Evolutionary conservation across 306 rosid species (phyloP), one percentile per base, ranked within the genome.

Genomic region (Heteromeles arbutifolia): DNA sequence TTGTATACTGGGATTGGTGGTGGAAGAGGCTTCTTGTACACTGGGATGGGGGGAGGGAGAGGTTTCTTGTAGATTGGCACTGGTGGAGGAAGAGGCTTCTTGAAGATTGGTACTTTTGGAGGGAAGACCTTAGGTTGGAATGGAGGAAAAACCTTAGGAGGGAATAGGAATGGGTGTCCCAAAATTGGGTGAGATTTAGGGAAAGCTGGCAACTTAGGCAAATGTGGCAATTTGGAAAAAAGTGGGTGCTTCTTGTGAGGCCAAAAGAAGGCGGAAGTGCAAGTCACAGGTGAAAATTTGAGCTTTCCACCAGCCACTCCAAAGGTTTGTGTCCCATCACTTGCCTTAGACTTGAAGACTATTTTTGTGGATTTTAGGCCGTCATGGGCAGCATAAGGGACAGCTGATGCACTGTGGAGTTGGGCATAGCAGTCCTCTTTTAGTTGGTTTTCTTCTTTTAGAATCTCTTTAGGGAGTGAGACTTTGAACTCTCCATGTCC

Each of bases 341-440:
- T 64, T 66, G 81, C 75, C 69, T 82, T 82, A 75, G 91, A 77
- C 52, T 85, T 82, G 52, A 85, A 72, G 11, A 87, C 86, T 19
- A 95, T 80, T 72, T 87, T 90, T 13, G 87, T 78, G 75, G 86
- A 67, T 11, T 87, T 74, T 1, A 86, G 70, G 11, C 88, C 90
- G 56, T 86, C 78, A 41, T 85, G 95, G 21, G 85, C 78, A 81
- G 90, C 89, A 65, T 97, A 95, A 4, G 96, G 97, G 52, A 80
- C 19, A 32, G 79, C 84, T 66, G 86, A 77, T 32, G 96, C 91
- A 78, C 92, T 90, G 28, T 87, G 97, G 31, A 95, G 84, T 63
- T 89, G 92, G 65, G 92, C 98, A 85, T 87, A 92, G 44, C 98
- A 95, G 28, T 95, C 93, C 78, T 87, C 97, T 63, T 82, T 87